Evolutionary conservation across 768 basidiomycete species (phyloP).

Genomic region (Psilocybe sp.): DNA sequence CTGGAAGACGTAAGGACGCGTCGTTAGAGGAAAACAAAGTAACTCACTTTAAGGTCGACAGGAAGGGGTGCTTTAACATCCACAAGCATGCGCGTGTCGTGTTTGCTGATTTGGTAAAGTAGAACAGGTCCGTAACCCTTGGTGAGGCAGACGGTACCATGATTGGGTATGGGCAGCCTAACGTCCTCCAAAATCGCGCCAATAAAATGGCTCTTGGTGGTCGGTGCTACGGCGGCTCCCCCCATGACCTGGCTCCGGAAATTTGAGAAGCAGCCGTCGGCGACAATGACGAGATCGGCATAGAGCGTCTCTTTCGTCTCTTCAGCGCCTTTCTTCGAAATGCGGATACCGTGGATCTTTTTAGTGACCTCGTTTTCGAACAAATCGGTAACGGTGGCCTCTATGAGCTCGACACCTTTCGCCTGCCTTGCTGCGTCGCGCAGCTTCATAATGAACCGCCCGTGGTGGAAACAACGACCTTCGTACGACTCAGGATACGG

Average conservation of each 20-base stretch:
- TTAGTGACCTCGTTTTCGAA: constrained; percentile 50
- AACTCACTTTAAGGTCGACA: constrained; percentile 68
- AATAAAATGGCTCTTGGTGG: constrained; percentile 76
- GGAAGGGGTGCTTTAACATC: constrained; percentile 87
- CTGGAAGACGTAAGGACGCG: constrained; percentile 31
- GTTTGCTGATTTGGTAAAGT: constrained; percentile 85
- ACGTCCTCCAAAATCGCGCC: constrained; percentile 83
- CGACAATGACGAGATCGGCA: constrained; percentile 81
- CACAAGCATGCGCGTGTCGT: constrained; percentile 91
- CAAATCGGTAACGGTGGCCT: constrained; percentile 80
- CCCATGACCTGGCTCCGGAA: constrained; percentile 76
- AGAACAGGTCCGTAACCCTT: constrained; percentile 85
- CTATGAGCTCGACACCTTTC: constrained; percentile 72
- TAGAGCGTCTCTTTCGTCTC: constrained; percentile 46
- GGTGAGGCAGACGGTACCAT: constrained; percentile 83
- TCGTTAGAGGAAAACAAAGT: not conserved
- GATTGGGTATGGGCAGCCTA: constrained; percentile 65
- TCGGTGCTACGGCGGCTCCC: constrained; percentile 42
- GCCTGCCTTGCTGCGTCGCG: constrained; percentile 62
- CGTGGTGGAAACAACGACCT: constrained; percentile 93
- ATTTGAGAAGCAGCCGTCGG: constrained; percentile 95
- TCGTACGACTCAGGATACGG: constrained; percentile 77
- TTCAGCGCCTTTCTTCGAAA: constrained; percentile 39
- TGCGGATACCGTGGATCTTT: constrained; percentile 65
- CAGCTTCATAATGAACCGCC: constrained; percentile 79